A percentile compares a stretch with the other conserved stretches of the same genome.
Evolutionary conservation across 129 eudicot species (phyloP).

Genomic region (Artemisia annua): DNA sequence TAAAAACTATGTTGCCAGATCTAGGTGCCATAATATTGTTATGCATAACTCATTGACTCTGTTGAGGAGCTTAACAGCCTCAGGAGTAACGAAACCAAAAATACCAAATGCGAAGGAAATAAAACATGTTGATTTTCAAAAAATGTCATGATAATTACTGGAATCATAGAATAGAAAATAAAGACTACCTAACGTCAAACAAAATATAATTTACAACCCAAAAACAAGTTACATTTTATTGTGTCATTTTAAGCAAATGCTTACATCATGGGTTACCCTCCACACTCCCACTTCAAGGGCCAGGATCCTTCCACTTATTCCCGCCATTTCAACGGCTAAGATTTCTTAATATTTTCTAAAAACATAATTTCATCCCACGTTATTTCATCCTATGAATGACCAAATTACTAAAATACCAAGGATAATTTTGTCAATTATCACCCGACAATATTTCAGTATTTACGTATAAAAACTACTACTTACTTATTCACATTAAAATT

Average conservation of each 20-base stretch:
- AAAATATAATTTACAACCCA: no score
- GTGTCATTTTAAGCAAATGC: not conserved
- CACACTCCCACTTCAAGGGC: not conserved
- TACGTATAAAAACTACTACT: slow-evolving; percentile 38
- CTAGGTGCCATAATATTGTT: no score
- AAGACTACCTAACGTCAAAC: no score
- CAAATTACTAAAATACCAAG: slow-evolving; percentile 20
- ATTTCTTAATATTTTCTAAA: not conserved
- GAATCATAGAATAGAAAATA: no score
- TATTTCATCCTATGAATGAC: slow-evolving; percentile 3
- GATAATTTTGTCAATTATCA: slow-evolving; percentile 28
- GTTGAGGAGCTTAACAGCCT: no score
- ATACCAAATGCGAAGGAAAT: no score
- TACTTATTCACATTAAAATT: slow-evolving; percentile 29
- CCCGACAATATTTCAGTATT: slow-evolving; percentile 36
- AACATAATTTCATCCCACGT: not conserved
- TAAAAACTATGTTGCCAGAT: no score
- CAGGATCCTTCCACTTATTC: slow-evolving; percentile 20
- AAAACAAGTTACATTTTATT: no score
- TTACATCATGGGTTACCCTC: not conserved
- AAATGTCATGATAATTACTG: no score
- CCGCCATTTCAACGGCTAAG: slow-evolving; percentile 45
- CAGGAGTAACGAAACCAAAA: no score
- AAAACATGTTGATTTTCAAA: no score
- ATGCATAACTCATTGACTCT: no score